Conservation (phyloP, 805 yeast genomes). For the Lachancea dasiensis region DNA sequence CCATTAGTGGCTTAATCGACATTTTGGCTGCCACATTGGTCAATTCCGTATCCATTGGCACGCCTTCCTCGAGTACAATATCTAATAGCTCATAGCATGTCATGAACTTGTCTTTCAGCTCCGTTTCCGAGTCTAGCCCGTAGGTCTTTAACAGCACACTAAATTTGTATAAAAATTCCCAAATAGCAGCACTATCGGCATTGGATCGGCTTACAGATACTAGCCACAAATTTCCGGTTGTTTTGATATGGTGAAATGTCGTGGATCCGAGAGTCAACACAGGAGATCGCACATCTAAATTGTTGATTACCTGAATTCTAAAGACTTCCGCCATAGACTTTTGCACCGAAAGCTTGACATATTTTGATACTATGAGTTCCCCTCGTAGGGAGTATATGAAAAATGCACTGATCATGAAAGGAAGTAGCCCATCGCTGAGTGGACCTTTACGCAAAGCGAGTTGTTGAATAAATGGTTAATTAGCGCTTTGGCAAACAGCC, state of each 20-base stretch:
- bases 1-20: conserved; percentile 19
- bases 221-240: conserved; percentile 54
- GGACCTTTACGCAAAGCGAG: too few relatives aligned
- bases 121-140: conserved; percentile 36
- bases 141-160: conserved; percentile 46
- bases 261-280: conserved; percentile 87
- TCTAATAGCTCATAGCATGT: conserved; percentile 72
- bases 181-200: conserved; percentile 71
- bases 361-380: conserved; percentile 70
- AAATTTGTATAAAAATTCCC: conserved; percentile 71
- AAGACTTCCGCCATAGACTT: conserved; percentile 81
- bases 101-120: conserved; percentile 59
- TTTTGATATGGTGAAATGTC: conserved; percentile 72
- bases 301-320: conserved; percentile 82
- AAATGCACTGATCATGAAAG: conserved; percentile 88
- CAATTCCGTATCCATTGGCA: conserved; percentile 26
- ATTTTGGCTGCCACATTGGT: conserved; percentile 21
- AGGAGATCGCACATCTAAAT: conserved; percentile 51
- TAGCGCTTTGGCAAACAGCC: too few relatives aligned
- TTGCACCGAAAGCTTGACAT: conserved; percentile 69
- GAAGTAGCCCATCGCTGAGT: too few relatives aligned
- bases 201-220: conserved; percentile 89
- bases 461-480: too few relatives aligned
- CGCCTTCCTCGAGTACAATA: conserved; percentile 44
- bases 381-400: conserved; percentile 75